Base-by-base conservation (phyloP, 2,329 filamentous ascomycete genomes). In the Aureobasidium sp. region DNA sequence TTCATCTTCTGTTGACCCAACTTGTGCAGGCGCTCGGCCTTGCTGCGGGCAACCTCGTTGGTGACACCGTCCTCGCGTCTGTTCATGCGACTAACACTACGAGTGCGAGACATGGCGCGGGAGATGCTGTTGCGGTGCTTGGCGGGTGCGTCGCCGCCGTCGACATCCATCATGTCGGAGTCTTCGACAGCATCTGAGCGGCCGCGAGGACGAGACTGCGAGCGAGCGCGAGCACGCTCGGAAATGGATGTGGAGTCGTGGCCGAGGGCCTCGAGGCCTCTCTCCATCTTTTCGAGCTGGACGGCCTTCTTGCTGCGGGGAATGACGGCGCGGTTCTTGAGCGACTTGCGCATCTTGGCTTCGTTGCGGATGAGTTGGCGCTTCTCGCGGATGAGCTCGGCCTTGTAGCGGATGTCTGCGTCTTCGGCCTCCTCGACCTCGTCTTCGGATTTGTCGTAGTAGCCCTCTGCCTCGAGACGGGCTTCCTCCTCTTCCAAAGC, bases 1-100 rank as follows among this genome's bases (percentile, higher is more conserved):
- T 99, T 99, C 91, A 95, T 97, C 85, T 91, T 93, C 83, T 93
- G 91, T 87, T 99, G 95, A 70, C 87, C 83, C 73, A 99, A 79
- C 83, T 96, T 97, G 73, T 86, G 83, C 74, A 95, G 81, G 71
- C 88, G 87, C 76, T 96, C 92, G 41, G 90, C 91, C 84, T 93
- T 95, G 64, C 81, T 82, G 67, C 89, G 84, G 55, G 83, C 79
- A 60, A 74, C 76, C 66, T 85, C 83, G 72, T 89, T 84, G 63
- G 81, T 83, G 45, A 97, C 87, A 78, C 90, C 91, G 66, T 91
- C 90, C 31, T 87, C 86, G 65, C 85, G 83, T 71, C 90, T 83
- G 77, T 91, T 91, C 59, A 81, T 78, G 52, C 81, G 76, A 72
- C 81, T 84, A 72, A 84, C 82, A 70, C 81, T 85, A 69, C 85